phyloP scores from a whole-genome alignment of 73 alveolate genomes.

The Durusdinium trenchii region DNA sequence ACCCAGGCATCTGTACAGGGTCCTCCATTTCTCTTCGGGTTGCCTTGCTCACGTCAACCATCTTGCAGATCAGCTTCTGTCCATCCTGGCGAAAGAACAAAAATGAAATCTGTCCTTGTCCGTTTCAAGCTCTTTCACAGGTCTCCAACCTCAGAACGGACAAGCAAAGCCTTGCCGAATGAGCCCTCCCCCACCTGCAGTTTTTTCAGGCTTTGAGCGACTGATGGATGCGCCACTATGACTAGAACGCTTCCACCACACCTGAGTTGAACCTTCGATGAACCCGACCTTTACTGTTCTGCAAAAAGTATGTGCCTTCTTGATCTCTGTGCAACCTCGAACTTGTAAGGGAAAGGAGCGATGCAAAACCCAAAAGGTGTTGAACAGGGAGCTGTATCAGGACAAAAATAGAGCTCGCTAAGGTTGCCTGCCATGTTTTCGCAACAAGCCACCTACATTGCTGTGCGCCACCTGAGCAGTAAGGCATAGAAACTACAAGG shows the following conservation, averaged over 20 bases:
- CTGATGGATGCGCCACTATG: background rate
- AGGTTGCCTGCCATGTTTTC: slow-evolving; percentile 69
- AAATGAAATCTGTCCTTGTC: background rate
- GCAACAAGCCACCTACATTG: slow-evolving; percentile 66
- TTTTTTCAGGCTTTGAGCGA: background rate
- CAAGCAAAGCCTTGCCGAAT: slow-evolving; percentile 85
- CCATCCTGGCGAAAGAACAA: slow-evolving; percentile 21
- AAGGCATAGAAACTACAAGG: too few species aligned
- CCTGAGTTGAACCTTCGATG: background rate
- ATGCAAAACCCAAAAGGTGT: background rate
- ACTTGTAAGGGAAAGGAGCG: background rate
- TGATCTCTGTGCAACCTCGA: slow-evolving; percentile 41
- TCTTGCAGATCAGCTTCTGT: slow-evolving; percentile 74
- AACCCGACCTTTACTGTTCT: background rate
- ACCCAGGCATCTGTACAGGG: background rate
- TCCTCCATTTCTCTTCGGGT: slow-evolving; percentile 89
- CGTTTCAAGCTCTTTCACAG: background rate
- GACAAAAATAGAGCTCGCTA: background rate
- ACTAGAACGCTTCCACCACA: background rate
- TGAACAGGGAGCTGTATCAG: background rate
- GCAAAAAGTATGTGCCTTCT: slow-evolving; percentile 5
- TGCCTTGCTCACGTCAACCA: slow-evolving; percentile 95
- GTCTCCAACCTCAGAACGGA: slow-evolving; percentile 42
- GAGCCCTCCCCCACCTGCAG: slow-evolving; percentile 88
- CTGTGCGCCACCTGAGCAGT: slow-evolving; percentile 86